Evolutionary conservation across 345 rosid genomes (phyloP).

Genomic region (Populus tremula): DNA sequence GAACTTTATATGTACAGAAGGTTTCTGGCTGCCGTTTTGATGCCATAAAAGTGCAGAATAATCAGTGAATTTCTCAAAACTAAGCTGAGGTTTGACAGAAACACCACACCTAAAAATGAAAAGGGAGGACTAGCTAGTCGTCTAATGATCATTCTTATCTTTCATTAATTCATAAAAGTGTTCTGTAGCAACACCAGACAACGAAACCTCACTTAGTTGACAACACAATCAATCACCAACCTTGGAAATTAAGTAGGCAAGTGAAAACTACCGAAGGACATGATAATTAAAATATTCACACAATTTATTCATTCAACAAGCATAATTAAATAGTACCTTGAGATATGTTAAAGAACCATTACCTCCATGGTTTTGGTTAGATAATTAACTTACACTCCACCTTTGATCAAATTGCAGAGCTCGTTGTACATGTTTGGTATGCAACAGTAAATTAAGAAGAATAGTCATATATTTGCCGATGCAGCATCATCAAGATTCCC

Average conservation of each 20-base stretch:
- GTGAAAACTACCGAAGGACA: not conserved
- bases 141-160: not conserved
- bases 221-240: not conserved
- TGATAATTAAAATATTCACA: not conserved
- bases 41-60: not conserved
- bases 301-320: not conserved
- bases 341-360: not conserved
- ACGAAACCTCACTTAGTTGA: not conserved
- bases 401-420: not conserved
- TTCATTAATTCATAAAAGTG: not conserved
- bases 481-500: slow-evolving; percentile 76
- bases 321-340: not conserved
- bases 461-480: slow-evolving; percentile 44
- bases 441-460: not conserved
- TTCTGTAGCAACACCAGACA: not conserved
- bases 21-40: not conserved
- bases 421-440: not conserved
- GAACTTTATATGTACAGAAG: not conserved
- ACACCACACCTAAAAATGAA: not conserved
- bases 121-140: not conserved
- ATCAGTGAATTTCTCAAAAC: not conserved
- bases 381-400: not conserved
- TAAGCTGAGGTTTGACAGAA: not conserved
- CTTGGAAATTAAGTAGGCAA: not conserved
- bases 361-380: not conserved